These are phyloP conservation scores for Incumbomyces lentus DNA, from an alignment of 2,329 filamentous ascomycete genomes.

Conservation along the genomic window DNA sequence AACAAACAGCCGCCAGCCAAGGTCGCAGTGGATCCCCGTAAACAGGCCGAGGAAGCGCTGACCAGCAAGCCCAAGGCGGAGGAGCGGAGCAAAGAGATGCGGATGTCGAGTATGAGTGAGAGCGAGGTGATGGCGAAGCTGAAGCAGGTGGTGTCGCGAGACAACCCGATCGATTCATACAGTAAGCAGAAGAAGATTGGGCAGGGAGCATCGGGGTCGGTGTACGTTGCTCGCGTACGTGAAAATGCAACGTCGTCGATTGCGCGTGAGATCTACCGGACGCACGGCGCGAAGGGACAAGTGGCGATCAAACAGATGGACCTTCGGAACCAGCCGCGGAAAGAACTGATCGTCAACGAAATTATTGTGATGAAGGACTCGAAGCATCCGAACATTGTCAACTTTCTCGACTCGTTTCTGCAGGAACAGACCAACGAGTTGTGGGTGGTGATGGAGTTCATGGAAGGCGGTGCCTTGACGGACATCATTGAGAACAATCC, in stretches of 20 bases:
- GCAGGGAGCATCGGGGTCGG: constrained; percentile 92
- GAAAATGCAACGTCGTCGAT: constrained; percentile 72
- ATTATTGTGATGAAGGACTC: constrained; percentile 99
- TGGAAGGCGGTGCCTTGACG: constrained; percentile 95
- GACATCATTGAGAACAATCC: constrained; percentile 98
- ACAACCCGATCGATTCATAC: constrained; percentile 88
- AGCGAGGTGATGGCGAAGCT: constrained; percentile 94
- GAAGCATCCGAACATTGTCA: constrained; percentile 96
- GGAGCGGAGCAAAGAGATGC: constrained; percentile 79
- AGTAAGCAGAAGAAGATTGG: constrained; percentile 99
- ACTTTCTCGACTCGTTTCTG: constrained; percentile 93
- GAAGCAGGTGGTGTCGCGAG: constrained; percentile 87
- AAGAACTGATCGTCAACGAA: constrained; percentile 97
- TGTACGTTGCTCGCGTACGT: constrained; percentile 94
- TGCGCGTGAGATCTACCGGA: constrained; percentile 66
- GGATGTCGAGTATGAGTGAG: constrained; percentile 98
- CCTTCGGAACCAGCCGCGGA: constrained; percentile 87
- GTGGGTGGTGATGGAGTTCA: constrained; percentile 99
- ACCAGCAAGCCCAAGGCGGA: constrained; percentile 66
- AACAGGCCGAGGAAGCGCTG: constrained; percentile 80
- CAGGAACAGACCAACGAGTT: constrained; percentile 89
- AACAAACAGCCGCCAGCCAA: constrained; percentile 47
- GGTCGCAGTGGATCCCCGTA: constrained; percentile 57
- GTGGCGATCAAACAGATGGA: constrained; percentile 99
- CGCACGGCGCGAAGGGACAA: constrained; percentile 71